Conservation (phyloP, 2,329 filamentous ascomycete genomes). For the Fusarium goolgardi region DNA sequence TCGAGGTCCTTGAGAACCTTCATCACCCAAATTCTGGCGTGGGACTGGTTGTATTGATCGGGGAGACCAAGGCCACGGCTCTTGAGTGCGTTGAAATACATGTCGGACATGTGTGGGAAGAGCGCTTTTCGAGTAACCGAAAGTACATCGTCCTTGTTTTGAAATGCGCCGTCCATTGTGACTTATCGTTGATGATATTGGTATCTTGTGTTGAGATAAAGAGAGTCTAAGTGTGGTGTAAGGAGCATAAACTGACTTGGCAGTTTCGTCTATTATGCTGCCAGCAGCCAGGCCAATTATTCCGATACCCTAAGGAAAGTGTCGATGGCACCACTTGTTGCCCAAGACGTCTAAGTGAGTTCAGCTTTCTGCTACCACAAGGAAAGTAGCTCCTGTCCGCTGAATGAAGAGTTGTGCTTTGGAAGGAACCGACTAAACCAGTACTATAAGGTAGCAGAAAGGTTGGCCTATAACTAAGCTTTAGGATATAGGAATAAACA, state of each 20-base stretch:
- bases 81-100: conserved; percentile 15
- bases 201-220: not conserved
- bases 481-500: too few species aligned
- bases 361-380: too few species aligned
- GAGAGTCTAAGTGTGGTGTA: too few species aligned
- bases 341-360: too few species aligned
- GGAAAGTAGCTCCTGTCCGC: too few species aligned
- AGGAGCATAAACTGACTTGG: too few species aligned
- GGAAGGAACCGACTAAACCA: too few species aligned
- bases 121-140: not conserved
- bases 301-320: not conserved
- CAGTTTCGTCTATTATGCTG: too few species aligned
- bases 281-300: too few species aligned
- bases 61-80: conserved; percentile 31
- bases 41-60: conserved; percentile 24
- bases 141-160: not conserved
- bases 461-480: too few species aligned
- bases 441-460: too few species aligned
- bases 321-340: not conserved
- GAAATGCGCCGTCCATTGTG: not conserved
- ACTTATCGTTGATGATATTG: not conserved
- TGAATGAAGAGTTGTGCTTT: too few species aligned
- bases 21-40: conserved; percentile 10
- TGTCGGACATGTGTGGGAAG: conserved; percentile 6
- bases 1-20: not conserved